These are phyloP conservation scores for Geosmithia morbida DNA, from an alignment of 2,329 filamentous ascomycete species.

Conservation along the genomic window DNA sequence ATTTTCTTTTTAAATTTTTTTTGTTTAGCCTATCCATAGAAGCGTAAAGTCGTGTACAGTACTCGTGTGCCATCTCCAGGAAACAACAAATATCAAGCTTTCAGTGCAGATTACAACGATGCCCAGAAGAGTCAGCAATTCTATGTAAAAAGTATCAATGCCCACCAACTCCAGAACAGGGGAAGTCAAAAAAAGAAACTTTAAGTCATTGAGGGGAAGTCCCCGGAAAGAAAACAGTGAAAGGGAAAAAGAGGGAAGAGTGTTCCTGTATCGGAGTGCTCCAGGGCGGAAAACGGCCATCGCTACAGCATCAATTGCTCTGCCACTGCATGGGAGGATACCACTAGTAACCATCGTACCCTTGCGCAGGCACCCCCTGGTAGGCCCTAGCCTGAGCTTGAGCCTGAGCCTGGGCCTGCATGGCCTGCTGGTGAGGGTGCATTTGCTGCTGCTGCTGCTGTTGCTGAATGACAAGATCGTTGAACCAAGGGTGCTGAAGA, in stretches of 20 bases:
- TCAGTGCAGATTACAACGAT: not conserved
- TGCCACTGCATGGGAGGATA: not conserved
- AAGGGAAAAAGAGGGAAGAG: not conserved
- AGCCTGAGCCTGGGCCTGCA: constrained; percentile 16
- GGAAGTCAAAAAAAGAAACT: not conserved
- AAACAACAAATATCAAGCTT: not conserved
- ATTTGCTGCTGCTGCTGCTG: constrained; percentile 25
- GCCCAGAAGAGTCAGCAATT: not conserved
- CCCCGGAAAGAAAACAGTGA: not conserved
- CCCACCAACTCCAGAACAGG: not conserved
- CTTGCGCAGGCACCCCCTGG: constrained; percentile 21
- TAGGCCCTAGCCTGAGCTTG: constrained; percentile 31
- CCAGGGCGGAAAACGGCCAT: not conserved
- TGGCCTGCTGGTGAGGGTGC: constrained; percentile 24
- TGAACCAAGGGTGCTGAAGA: constrained; percentile 86
- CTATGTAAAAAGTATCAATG: not conserved
- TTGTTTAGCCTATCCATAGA: not conserved
- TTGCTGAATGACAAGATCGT: constrained; percentile 49
- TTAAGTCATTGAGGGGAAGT: no score
- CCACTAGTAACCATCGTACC: constrained; percentile 16
- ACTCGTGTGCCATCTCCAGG: not conserved
- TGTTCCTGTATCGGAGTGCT: not conserved
- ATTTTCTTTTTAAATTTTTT: not conserved
- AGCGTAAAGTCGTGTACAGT: not conserved
- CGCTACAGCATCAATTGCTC: not conserved